phyloP scores from a whole-genome alignment of 768 basidiomycete species.

The Terana coerulea region DNA sequence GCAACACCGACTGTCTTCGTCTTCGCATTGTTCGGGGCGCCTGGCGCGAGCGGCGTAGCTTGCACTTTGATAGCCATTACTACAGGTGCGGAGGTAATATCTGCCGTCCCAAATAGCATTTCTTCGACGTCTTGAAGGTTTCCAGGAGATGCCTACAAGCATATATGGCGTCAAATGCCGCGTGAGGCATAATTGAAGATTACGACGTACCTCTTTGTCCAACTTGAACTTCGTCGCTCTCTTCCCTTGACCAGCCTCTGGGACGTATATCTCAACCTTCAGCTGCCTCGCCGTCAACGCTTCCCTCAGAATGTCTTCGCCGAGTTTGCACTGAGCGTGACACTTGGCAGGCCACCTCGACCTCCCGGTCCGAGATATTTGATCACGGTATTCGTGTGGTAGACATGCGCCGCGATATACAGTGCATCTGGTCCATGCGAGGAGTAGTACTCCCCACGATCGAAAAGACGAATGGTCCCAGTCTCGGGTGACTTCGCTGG shows the following conservation, averaged over 20 bases:
- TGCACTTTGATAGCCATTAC: slow-evolving; percentile 85
- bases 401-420: slow-evolving; percentile 82
- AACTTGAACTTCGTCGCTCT: slow-evolving; percentile 72
- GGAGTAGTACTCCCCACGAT: slow-evolving; percentile 81
- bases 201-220: slow-evolving; percentile 65
- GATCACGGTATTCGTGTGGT: slow-evolving; percentile 86
- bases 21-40: slow-evolving; percentile 46
- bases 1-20: slow-evolving; percentile 79
- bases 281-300: slow-evolving; percentile 89
- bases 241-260: slow-evolving; percentile 71
- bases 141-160: slow-evolving; percentile 68
- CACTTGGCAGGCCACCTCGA: slow-evolving; percentile 61
- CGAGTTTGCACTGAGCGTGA: slow-evolving; percentile 69
- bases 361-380: slow-evolving; percentile 80
- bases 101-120: slow-evolving; percentile 73
- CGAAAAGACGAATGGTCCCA: slow-evolving; percentile 87
- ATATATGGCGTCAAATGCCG: too few relatives aligned
- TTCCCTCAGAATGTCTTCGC: slow-evolving; percentile 85
- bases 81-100: slow-evolving; percentile 80
- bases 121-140: slow-evolving; percentile 55
- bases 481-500: slow-evolving; percentile 64
- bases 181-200: not conserved
- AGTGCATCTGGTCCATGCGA: slow-evolving; percentile 85
- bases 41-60: slow-evolving; percentile 41
- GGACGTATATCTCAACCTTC: slow-evolving; percentile 85